Conservation (phyloP, 495 filamentous ascomycete genomes). For the Talaromyces stipitatus region DNA sequence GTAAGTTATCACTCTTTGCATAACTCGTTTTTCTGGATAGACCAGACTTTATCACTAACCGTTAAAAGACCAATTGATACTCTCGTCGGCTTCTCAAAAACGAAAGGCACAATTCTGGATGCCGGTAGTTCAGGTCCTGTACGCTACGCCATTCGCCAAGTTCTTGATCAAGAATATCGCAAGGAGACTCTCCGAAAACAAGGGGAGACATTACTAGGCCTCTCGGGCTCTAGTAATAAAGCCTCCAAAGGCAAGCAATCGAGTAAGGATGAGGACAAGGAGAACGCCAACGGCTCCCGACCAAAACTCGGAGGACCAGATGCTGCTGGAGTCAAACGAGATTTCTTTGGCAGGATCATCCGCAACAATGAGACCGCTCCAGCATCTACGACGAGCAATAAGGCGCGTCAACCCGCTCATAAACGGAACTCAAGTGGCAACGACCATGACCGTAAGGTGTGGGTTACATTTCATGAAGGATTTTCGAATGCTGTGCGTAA, state of each 20-base stretch:
- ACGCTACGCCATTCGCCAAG: slow-evolving; percentile 83
- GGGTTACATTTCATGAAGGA: slow-evolving; percentile 95
- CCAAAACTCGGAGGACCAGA: slow-evolving; percentile 18
- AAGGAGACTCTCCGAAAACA: slow-evolving; percentile 57
- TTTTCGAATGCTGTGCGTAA: slow-evolving; percentile 94
- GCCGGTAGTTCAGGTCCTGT: slow-evolving; percentile 54
- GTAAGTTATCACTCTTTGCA: slow-evolving; percentile 40
- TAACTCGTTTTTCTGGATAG: not conserved
- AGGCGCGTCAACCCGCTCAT: slow-evolving; percentile 5
- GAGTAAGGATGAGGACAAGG: slow-evolving; percentile 35
- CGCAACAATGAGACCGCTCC: slow-evolving; percentile 26
- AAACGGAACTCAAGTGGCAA: slow-evolving; percentile 18
- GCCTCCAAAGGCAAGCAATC: slow-evolving; percentile 19
- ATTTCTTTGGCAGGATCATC: slow-evolving; percentile 83
- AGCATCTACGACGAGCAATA: slow-evolving; percentile 26
- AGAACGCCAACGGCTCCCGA: slow-evolving; percentile 9
- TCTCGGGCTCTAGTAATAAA: slow-evolving; percentile 41
- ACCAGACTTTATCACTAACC: slow-evolving; percentile 10
- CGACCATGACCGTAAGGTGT: slow-evolving; percentile 55
- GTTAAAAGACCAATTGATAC: slow-evolving; percentile 57
- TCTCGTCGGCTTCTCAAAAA: slow-evolving; percentile 42
- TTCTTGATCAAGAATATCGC: slow-evolving; percentile 80
- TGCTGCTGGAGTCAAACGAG: slow-evolving; percentile 53
- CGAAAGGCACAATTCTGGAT: slow-evolving; percentile 13
- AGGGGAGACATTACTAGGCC: slow-evolving; percentile 42